Conservation (phyloP, 2,329 filamentous ascomycete genomes). For the Canariomyces notabilis region DNA sequence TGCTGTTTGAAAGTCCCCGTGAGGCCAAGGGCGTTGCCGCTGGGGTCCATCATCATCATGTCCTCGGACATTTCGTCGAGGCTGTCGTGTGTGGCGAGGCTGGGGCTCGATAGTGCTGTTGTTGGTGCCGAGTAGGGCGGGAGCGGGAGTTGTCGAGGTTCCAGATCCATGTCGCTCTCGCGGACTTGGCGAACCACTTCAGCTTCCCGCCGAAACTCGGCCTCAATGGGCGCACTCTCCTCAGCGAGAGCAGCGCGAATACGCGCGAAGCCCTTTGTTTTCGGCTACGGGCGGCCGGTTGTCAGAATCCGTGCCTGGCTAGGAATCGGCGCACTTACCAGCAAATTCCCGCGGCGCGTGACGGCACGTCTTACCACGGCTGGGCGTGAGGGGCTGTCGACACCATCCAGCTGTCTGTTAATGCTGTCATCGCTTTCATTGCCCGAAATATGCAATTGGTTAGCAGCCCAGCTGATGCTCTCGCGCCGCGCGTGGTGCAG, state of each 20-base stretch:
- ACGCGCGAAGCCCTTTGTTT: constrained; percentile 91
- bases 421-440: constrained; percentile 73
- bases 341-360: constrained; percentile 78
- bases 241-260: constrained; percentile 87
- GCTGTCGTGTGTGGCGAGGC: constrained; percentile 56
- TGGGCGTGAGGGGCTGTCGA: constrained; percentile 39
- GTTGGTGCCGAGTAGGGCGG: constrained; percentile 43
- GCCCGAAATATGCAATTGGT: constrained; percentile 76
- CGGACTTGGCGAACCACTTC: constrained; percentile 94
- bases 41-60: constrained; percentile 56
- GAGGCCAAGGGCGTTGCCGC: constrained; percentile 14
- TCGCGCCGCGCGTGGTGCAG: constrained; percentile 62
- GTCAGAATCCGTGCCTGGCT: neutral
- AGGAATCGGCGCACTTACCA: constrained; percentile 59
- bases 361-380: constrained; percentile 79
- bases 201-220: constrained; percentile 83
- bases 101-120: constrained; percentile 65
- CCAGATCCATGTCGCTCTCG: constrained; percentile 72
- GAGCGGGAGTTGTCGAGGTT: constrained; percentile 37
- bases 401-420: constrained; percentile 41
- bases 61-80: constrained; percentile 69
- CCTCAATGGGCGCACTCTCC: constrained; percentile 81
- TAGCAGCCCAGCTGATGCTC: constrained; percentile 85
- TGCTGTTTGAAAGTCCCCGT: constrained; percentile 69
- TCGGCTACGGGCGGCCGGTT: constrained; percentile 56